phyloP scores from a whole-genome alignment of 495 filamentous ascomycete genomes.

The Lepraria neglecta region DNA sequence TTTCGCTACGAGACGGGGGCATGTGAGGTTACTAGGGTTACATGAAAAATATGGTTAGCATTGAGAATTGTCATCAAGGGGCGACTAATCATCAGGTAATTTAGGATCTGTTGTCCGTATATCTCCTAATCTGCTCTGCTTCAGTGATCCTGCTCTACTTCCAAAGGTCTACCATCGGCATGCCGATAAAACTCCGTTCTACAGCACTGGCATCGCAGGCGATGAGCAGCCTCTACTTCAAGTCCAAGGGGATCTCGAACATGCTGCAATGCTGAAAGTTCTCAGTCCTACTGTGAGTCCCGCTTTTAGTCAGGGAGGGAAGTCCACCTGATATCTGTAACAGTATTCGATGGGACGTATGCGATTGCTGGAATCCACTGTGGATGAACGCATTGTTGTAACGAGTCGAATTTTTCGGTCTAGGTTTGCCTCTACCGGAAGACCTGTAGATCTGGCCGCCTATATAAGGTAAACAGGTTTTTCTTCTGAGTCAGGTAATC shows the following conservation, averaged over 20 bases:
- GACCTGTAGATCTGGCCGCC: background rate
- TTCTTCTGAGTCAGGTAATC: background rate
- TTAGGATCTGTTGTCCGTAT: constrained; percentile 40
- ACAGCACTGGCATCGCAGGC: constrained; percentile 46
- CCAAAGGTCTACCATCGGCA: constrained; percentile 49
- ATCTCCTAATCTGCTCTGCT: constrained; percentile 41
- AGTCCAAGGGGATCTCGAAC: constrained; percentile 43
- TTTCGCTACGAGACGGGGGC: background rate
- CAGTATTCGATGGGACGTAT: constrained; percentile 41
- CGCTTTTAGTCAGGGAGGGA: background rate
- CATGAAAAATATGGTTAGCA: constrained; percentile 20
- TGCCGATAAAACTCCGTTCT: constrained; percentile 50
- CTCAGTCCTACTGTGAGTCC: constrained; percentile 29
- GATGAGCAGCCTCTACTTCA: constrained; percentile 45
- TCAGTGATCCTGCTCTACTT: constrained; percentile 43
- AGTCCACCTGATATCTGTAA: constrained; percentile 40
- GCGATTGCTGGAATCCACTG: background rate
- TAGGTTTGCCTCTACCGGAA: background rate
- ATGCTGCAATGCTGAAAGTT: constrained; percentile 43
- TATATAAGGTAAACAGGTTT: background rate
- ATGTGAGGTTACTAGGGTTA: background rate
- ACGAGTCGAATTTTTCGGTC: background rate
- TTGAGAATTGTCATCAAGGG: background rate
- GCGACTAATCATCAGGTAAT: background rate
- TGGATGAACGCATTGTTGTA: background rate